Evolutionary conservation across 139 green algal species (phyloP).

Genomic region (Tetradesmus lagerheimii): DNA sequence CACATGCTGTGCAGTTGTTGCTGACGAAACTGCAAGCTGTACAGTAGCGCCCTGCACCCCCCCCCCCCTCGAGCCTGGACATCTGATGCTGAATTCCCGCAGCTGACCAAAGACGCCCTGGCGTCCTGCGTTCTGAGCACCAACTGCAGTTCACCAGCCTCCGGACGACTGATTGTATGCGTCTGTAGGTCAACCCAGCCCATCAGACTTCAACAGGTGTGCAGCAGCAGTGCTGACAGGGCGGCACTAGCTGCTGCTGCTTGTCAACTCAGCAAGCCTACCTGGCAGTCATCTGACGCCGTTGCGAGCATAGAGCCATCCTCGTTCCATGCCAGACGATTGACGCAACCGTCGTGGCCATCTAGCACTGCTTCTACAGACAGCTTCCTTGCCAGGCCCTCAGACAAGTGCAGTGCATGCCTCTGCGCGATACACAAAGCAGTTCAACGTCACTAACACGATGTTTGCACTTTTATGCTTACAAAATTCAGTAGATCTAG

Average conservation of each 20-base stretch:
- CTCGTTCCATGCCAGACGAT: slow-evolving; percentile 83
- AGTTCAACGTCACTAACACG: neutral
- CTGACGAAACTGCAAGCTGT: too few species aligned
- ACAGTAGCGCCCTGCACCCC: too few species aligned
- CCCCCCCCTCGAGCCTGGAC: too few species aligned
- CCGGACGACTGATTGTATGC: too few species aligned
- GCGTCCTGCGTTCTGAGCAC: too few species aligned
- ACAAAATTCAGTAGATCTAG: neutral
- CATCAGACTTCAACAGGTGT: too few species aligned
- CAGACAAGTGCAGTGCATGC: slow-evolving; percentile 28
- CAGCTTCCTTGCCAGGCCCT: slow-evolving; percentile 61
- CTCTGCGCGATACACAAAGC: neutral
- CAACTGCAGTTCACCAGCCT: too few species aligned
- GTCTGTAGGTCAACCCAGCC: too few species aligned
- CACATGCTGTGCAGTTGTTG: too few species aligned
- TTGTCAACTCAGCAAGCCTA: neutral
- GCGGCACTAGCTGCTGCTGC: neutral
- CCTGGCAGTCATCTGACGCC: slow-evolving; percentile 77
- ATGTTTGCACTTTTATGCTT: neutral
- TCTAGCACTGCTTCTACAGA: slow-evolving; percentile 52
- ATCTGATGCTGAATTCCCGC: too few species aligned
- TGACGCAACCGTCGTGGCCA: slow-evolving; percentile 86
- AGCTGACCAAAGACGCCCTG: too few species aligned
- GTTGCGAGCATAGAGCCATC: slow-evolving; percentile 78
- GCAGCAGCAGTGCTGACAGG: neutral